A percentile compares a stretch with the other conserved stretches of the same genome.
phyloP scores from a whole-genome alignment of 176 grass and related monocot genomes.

The Carex pumila region DNA sequence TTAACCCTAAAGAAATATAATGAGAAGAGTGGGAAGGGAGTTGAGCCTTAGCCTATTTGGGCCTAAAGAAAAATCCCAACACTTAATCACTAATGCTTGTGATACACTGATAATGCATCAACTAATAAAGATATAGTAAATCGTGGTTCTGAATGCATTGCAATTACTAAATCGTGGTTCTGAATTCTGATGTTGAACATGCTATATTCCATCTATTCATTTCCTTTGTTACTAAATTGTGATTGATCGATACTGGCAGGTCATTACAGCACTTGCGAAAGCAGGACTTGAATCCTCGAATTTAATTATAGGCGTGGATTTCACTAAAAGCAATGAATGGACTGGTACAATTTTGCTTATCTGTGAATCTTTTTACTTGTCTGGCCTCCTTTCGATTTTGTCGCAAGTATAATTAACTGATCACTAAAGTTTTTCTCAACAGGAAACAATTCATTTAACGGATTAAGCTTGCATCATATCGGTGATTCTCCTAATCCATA shows the following conservation, averaged over 20 bases:
- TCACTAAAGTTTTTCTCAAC: neutral
- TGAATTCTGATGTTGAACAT: no score
- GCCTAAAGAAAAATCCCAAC: no score
- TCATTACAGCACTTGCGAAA: conserved; percentile 71
- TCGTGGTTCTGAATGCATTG: no score
- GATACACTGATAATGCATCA: no score
- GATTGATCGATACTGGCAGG: conserved; percentile 23
- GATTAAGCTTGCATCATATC: conserved; percentile 79
- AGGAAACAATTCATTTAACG: conserved; percentile 82
- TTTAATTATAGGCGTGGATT: conserved; percentile 90
- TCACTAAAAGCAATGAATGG: conserved; percentile 98
- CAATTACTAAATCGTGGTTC: no score
- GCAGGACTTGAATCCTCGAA: conserved; percentile 87
- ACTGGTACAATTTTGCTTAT: conserved; percentile 33
- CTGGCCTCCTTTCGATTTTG: neutral
- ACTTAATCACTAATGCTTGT: no score
- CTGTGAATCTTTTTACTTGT: neutral
- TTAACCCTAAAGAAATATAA: no score
- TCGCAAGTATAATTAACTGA: neutral
- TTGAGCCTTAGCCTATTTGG: no score
- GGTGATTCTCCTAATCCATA: conserved; percentile 67
- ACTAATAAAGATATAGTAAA: no score
- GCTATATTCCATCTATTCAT: neutral
- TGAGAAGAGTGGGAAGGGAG: no score
- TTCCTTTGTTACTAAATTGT: neutral